Evolutionary conservation across 768 basidiomycete genomes (phyloP).

Genomic region (Rickenella mellea): DNA sequence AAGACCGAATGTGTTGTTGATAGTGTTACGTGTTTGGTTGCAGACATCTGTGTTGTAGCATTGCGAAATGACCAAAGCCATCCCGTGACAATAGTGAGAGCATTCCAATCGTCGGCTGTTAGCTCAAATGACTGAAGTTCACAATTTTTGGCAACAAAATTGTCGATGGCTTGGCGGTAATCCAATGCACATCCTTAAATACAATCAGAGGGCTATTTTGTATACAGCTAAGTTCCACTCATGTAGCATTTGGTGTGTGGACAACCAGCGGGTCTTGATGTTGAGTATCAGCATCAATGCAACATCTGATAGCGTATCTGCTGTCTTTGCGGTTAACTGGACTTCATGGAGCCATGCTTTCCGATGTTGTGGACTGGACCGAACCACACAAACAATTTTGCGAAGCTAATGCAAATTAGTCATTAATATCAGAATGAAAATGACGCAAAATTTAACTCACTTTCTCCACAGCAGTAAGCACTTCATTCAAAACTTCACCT

Average conservation of each 20-base stretch:
- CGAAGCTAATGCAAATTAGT: constrained; percentile 2
- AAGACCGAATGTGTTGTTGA: constrained; percentile 25
- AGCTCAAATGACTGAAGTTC: constrained; percentile 14
- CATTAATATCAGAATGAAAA: not conserved
- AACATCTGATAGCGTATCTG: not conserved
- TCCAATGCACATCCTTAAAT: constrained; percentile 17
- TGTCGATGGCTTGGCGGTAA: constrained; percentile 9
- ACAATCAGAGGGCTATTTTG: not conserved
- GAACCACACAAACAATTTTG: constrained; percentile 4
- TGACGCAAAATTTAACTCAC: not conserved
- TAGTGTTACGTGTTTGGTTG: constrained; percentile 20
- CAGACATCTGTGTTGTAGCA: constrained; percentile 25
- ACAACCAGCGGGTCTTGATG: constrained; percentile 1
- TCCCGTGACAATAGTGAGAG: constrained; percentile 11
- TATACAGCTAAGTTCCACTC: not conserved
- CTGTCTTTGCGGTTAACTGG: not conserved
- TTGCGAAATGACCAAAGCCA: constrained; percentile 21
- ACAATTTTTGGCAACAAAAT: constrained; percentile 8
- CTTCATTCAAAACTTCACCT: not conserved
- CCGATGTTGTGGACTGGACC: constrained; percentile 3
- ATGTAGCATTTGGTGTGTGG: constrained; percentile 4
- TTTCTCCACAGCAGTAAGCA: not conserved
- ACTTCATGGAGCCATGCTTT: constrained; percentile 2
- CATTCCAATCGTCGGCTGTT: constrained; percentile 17
- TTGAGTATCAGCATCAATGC: constrained; percentile 4